Conservation (phyloP, 2,329 filamentous ascomycete species). For the Pseudovirgaria hyperparasitica region DNA sequence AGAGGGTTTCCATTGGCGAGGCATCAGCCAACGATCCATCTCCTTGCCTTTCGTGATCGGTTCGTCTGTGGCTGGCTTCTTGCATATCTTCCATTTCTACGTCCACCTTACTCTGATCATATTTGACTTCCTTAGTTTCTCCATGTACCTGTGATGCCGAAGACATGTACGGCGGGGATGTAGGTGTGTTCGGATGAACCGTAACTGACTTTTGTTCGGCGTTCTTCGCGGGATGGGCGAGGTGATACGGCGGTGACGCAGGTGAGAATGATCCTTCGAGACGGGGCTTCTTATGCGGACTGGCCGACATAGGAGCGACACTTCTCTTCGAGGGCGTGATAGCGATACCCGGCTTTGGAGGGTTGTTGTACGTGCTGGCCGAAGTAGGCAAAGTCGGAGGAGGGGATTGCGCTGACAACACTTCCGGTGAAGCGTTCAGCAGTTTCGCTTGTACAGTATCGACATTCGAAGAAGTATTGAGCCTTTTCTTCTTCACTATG, state of each 20-base stretch:
- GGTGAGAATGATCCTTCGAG: conserved; percentile 32
- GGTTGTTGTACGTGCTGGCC: conserved; percentile 5
- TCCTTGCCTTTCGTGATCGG: conserved; percentile 34
- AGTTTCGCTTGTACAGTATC: too few species aligned
- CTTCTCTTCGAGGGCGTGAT: conserved; percentile 21
- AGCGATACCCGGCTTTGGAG: conserved; percentile 6
- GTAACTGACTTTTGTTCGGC: conserved; percentile 26
- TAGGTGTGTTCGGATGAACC: conserved; percentile 33
- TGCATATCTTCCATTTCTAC: conserved; percentile 14
- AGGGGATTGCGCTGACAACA: too few species aligned
- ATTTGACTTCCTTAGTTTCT: conserved; percentile 23
- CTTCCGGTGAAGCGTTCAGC: too few species aligned
- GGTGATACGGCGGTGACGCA: conserved; percentile 29
- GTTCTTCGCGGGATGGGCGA: conserved; percentile 23
- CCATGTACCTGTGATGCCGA: conserved; percentile 30
- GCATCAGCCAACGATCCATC: conserved; percentile 10
- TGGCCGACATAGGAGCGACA: conserved; percentile 8
- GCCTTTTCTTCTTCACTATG: too few species aligned
- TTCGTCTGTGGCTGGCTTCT: conserved; percentile 25
- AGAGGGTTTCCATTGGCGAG: conserved; percentile 16
- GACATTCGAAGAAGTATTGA: too few species aligned
- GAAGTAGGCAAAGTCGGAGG: conserved; percentile 4
- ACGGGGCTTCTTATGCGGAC: conserved; percentile 23
- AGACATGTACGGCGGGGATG: conserved; percentile 34
- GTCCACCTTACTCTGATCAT: conserved; percentile 28